Conservation (phyloP, 345 rosid species). For the Syzygium aromaticum region DNA sequence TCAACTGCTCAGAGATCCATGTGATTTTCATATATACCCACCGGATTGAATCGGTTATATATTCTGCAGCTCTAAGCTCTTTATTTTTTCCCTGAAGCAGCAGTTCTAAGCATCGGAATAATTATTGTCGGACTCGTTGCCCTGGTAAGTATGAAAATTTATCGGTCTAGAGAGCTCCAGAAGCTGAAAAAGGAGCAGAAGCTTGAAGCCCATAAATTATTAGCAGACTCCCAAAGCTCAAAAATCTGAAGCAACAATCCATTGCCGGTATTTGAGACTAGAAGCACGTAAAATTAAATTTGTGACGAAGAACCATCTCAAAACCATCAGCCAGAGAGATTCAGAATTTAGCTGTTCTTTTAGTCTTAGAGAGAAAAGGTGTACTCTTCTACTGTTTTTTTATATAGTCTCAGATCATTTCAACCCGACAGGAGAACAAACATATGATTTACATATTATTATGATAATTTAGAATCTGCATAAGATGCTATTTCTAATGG, state of each 20-base stretch:
- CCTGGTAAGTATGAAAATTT: constrained; percentile 2
- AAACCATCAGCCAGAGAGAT: neutral
- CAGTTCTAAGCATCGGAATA: neutral
- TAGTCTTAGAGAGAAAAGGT: no score
- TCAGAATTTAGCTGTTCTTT: neutral
- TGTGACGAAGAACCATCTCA: neutral
- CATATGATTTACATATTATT: neutral
- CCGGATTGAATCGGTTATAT: neutral
- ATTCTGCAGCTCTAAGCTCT: neutral
- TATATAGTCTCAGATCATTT: neutral
- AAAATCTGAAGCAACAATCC: neutral
- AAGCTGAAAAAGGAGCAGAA: neutral
- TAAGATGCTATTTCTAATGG: neutral
- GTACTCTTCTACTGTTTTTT: neutral
- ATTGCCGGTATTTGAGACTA: neutral
- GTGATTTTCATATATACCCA: neutral
- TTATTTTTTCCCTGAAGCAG: neutral
- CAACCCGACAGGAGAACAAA: neutral
- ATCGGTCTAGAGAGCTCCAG: neutral
- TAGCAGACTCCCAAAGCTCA: neutral
- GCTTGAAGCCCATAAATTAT: neutral
- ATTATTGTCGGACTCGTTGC: neutral
- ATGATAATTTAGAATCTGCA: neutral
- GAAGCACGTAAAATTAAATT: neutral
- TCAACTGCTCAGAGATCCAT: neutral